Conservation (phyloP, 768 basidiomycete genomes). For the Lyophyllum decastes region DNA sequence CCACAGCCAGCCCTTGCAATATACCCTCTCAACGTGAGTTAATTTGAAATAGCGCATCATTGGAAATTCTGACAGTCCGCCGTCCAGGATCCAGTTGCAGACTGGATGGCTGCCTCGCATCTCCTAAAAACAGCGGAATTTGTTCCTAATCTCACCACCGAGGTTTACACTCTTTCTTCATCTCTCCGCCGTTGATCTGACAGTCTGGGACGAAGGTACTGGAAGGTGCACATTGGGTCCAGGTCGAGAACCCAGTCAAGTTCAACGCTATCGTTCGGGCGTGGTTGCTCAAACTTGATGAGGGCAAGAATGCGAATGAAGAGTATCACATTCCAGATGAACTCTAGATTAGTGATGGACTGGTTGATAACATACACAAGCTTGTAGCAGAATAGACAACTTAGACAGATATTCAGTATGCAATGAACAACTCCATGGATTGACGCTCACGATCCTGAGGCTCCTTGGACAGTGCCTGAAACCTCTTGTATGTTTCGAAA, state of each 20-base stretch:
- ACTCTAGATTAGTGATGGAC: slow-evolving; percentile 1
- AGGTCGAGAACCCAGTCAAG: slow-evolving; percentile 10
- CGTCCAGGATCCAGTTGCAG: slow-evolving; percentile 48
- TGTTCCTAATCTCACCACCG: slow-evolving; percentile 37
- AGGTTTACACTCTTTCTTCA: slow-evolving; percentile 27
- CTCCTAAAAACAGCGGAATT: slow-evolving; percentile 38
- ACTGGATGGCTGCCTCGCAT: slow-evolving; percentile 36
- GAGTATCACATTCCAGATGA: slow-evolving; percentile 4
- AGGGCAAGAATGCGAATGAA: neutral
- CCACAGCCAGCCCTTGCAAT: slow-evolving; percentile 44
- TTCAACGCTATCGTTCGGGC: slow-evolving; percentile 11
- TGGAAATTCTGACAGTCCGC: neutral
- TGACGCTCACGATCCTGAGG: too few species aligned
- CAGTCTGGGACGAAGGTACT: neutral
- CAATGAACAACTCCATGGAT: too few species aligned
- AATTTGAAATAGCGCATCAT: neutral
- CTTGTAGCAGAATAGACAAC: too few species aligned
- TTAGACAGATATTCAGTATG: too few species aligned
- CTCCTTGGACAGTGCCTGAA: too few species aligned
- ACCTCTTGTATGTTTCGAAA: too few species aligned
- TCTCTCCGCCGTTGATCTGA: neutral
- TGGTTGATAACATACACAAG: too few species aligned
- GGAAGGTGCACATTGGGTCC: slow-evolving; percentile 18
- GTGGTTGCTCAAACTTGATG: slow-evolving; percentile 7
- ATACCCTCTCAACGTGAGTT: slow-evolving; percentile 37